A percentile compares a stretch with the other conserved stretches of the same genome.
Conservation (phyloP, 768 basidiomycete species). For the Mycena maculata region DNA sequence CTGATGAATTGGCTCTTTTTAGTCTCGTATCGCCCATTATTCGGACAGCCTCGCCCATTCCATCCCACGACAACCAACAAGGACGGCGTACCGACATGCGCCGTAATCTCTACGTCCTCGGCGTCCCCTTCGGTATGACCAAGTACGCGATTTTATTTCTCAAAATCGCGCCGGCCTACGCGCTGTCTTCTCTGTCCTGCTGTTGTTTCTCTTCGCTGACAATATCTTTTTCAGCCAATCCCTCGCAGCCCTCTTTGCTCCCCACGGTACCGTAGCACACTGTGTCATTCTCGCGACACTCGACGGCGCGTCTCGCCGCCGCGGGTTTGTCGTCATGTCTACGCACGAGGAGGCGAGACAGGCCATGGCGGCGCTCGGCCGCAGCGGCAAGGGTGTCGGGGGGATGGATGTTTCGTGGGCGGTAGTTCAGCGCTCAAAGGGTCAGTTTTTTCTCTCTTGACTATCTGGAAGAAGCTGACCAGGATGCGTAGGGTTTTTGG, state of each 20-base stretch:
- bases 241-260: constrained; percentile 68
- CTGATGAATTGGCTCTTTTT: constrained; percentile 5
- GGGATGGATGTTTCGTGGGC: constrained; percentile 86
- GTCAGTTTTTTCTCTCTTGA: constrained; percentile 45
- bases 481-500: constrained; percentile 70
- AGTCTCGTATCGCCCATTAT: constrained; percentile 54
- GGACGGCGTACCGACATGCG: constrained; percentile 60
- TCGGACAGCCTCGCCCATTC: constrained; percentile 35
- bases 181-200: neutral
- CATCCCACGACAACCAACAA: constrained; percentile 37
- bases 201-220: neutral
- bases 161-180: neutral
- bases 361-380: constrained; percentile 75
- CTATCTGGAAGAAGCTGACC: constrained; percentile 13
- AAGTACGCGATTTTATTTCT: constrained; percentile 59
- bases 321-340: constrained; percentile 88
- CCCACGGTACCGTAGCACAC: constrained; percentile 76
- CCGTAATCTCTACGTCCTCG: constrained; percentile 87
- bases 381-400: constrained; percentile 70
- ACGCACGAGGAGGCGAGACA: constrained; percentile 74
- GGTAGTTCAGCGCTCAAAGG: constrained; percentile 88
- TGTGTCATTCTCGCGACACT: constrained; percentile 87
- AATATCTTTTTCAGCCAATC: constrained; percentile 40
- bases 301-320: constrained; percentile 84
- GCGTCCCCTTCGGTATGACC: constrained; percentile 82